Evolutionary conservation across 2,329 filamentous ascomycete genomes (phyloP).

Genomic region (Gremmenia infestans): DNA sequence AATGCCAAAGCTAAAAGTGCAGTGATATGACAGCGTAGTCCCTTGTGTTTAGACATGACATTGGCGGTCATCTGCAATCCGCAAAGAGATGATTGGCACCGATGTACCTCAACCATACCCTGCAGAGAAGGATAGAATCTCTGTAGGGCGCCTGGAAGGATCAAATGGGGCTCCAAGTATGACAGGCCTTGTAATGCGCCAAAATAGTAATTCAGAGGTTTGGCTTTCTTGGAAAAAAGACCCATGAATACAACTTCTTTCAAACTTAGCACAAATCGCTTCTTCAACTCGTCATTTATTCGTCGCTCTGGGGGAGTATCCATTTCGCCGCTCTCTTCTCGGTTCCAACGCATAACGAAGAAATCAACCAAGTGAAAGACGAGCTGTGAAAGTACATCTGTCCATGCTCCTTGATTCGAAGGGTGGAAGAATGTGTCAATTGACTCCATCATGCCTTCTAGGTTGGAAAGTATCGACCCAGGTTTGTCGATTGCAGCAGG

Average conservation of each 20-base stretch:
- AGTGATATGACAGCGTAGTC: slow-evolving; percentile 94
- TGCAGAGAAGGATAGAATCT: slow-evolving; percentile 96
- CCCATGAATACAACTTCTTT: slow-evolving; percentile 97
- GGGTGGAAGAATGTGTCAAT: slow-evolving; percentile 99
- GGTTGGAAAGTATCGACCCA: slow-evolving; percentile 73
- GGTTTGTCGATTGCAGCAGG: slow-evolving; percentile 72
- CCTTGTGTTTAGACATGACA: slow-evolving; percentile 86
- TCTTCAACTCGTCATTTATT: slow-evolving; percentile 76
- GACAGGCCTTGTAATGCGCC: slow-evolving; percentile 85
- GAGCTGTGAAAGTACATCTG: slow-evolving; percentile 80
- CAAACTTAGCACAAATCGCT: slow-evolving; percentile 81
- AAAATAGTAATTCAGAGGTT: slow-evolving; percentile 86
- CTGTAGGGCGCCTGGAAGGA: slow-evolving; percentile 88
- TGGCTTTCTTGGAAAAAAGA: slow-evolving; percentile 91
- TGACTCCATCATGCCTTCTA: slow-evolving; percentile 89
- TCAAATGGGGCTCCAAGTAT: slow-evolving; percentile 84
- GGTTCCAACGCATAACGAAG: slow-evolving; percentile 96
- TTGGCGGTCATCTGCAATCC: slow-evolving; percentile 89
- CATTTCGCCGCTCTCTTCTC: slow-evolving; percentile 88
- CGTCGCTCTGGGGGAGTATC: slow-evolving; percentile 74
- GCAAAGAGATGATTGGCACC: slow-evolving; percentile 88
- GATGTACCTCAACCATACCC: slow-evolving; percentile 92
- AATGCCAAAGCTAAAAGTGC: slow-evolving; percentile 87
- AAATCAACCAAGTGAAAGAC: slow-evolving; percentile 91
- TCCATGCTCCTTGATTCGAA: slow-evolving; percentile 92